Base-by-base conservation (phyloP, 768 basidiomycete genomes). In the Flagelloscypha sp. region DNA sequence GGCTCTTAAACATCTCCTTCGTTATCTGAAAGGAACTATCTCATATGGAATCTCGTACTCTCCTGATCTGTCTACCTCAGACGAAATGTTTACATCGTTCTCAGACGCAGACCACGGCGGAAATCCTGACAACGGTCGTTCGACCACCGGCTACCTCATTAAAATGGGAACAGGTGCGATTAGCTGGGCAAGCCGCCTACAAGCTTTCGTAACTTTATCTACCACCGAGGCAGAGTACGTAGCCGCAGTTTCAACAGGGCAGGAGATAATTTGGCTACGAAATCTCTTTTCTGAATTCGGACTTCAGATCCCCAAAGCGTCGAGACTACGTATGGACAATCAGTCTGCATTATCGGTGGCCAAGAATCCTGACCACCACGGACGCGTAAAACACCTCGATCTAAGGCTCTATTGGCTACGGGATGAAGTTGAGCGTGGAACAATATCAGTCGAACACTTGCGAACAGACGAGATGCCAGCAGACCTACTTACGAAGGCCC, bases 211-310 rank as follows among this genome's bases (percentile, higher is more conserved):
- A n/a, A 52, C 65, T 0, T 43, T 57, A 3, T 66, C 63, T 6
- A 63, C 57, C 1, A 59, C 57, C 2, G 65, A 68, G 44, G 59
- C 62, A 18, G 60, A 68, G 42, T 66, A 57, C 42, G 55, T 65
- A 24, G 52, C 63, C 7, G 54, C 56, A 2, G 46, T 47, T 1
- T 40, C 50, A 27, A 55, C 61, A 5, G 42, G 49, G 13, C 47
- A 52, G 37, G 58, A 64, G 27, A 48, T 57, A 2, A 24, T 52
- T 11, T 64, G 53, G 52, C 42, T 63, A 3, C 46, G 55, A 6
- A 49, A 49, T 21, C 32, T 65, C 13, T 36, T 63, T 23, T 17
- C 21, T 2, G 54, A 61, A 29, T 33, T 63, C 37, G 47, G 50
- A 2, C 45, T 44, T 28, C 23, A 34, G 5, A 16, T 42, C 0